Base-by-base conservation (phyloP, 2,329 filamentous ascomycete species). In the Alternaria sp. region DNA sequence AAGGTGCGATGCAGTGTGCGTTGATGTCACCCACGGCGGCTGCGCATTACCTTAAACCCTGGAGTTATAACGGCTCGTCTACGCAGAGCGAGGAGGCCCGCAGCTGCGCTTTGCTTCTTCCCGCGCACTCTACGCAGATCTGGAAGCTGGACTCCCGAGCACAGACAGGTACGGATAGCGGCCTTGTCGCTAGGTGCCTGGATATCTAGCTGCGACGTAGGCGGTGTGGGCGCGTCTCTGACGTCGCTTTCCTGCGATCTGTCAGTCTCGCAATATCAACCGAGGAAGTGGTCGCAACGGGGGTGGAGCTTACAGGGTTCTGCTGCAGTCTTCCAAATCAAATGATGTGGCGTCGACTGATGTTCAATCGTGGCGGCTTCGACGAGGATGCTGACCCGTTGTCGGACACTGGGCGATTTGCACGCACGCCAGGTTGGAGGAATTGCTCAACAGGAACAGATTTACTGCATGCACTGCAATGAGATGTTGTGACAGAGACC, bases 81-180 rank as follows among this genome's bases (percentile, higher is more conserved):
- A 68, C 63, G 64, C 67, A 61, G 67, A 65, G 67, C 67, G 54
- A 61, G 61, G 49, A 72, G 72, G 63, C 69, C 73, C 66, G 66
- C 61, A 59, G 61, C 68, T 72, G 72, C 70, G 64, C 75, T 77
- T 77, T 78, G 75, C 75, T 79, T 76, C 73, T 77, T 79, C 70
- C 75, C 73, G 71, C 73, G 71, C 61, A 55, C 73, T 73, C 77
- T 74, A 73, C 77, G 76, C 74, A 77, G 75, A 79, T 77, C 73
- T 49, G 50, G 50, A 53, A 50, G 54, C 36, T 77, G 67, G 66
- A 75, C 74, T 74, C 70, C 63, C 66, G 59, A 72, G 75, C 74
- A 77, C 76, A 70, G 75, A 75, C 76, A 76, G 71, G 70, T 67
- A 71, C 69, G 64, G 64, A 60, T 54, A 58, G 59, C 63, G 65